Percentiles rank a stretch among this genome's conserved stretches.
phyloP scores from a whole-genome alignment of 139 green algal genomes.

The Tetratostichococcus sp. region DNA sequence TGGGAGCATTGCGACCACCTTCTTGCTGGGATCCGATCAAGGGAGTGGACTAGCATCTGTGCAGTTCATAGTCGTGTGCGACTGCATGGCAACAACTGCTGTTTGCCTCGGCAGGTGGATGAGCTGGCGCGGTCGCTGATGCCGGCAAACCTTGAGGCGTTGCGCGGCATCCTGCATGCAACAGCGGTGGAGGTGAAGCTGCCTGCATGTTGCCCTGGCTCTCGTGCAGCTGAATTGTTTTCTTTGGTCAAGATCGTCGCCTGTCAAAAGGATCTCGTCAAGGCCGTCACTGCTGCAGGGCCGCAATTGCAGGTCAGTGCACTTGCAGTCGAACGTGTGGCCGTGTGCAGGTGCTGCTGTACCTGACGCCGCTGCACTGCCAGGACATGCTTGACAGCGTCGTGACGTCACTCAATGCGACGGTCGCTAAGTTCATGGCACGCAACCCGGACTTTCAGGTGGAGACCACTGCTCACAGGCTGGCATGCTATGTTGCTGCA shows the following conservation, averaged over 20 bases:
- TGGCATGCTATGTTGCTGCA: no score
- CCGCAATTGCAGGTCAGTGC: no score
- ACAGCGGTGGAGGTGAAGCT: slow-evolving; percentile 80
- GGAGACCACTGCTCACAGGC: background rate
- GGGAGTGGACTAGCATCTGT: no score
- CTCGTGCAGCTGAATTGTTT: slow-evolving; percentile 22
- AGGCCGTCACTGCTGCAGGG: no score
- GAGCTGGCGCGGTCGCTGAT: slow-evolving; percentile 40
- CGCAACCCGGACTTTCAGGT: slow-evolving; percentile 68
- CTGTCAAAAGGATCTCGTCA: no score
- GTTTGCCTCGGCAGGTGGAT: slow-evolving; percentile 45
- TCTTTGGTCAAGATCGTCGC: background rate
- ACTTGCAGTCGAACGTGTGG: no score
- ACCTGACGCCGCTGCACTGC: slow-evolving; percentile 60
- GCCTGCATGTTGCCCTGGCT: slow-evolving; percentile 42
- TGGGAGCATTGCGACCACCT: no score
- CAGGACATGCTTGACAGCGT: slow-evolving; percentile 61
- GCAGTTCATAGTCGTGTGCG: no score
- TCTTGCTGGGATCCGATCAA: no score
- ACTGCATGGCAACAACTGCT: no score
- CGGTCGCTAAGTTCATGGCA: slow-evolving; percentile 44
- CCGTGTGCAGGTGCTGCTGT: slow-evolving; percentile 46
- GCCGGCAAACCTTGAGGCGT: slow-evolving; percentile 41
- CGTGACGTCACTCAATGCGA: slow-evolving; percentile 47
- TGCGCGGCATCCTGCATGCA: slow-evolving; percentile 41